Conservation (phyloP, 1,139 yeast genomes). For the Saccharomycopsis phalli region DNA sequence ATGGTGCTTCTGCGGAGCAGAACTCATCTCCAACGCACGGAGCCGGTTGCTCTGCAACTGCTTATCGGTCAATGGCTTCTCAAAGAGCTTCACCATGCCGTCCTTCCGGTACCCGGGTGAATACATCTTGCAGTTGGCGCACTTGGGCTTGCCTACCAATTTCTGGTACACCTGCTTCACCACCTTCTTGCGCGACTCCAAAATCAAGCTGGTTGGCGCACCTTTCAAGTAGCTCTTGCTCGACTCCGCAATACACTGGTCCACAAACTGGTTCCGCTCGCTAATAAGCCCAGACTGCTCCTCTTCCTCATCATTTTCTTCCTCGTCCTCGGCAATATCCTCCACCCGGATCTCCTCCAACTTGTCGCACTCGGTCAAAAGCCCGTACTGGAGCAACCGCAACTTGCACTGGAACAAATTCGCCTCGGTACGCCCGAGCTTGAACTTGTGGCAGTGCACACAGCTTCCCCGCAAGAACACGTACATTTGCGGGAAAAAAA, state of each 20-base stretch:
- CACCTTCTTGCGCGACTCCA: conserved; percentile 74
- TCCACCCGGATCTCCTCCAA: conserved; percentile 52
- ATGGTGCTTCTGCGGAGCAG: conserved; percentile 33
- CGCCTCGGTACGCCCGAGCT: conserved; percentile 56
- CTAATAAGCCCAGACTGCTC: conserved; percentile 32
- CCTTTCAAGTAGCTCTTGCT: conserved; percentile 2
- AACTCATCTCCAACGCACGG: conserved; percentile 56
- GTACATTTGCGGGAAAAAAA: conserved; percentile 87
- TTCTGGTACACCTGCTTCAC: conserved; percentile 71
- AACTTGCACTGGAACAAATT: conserved; percentile 76
- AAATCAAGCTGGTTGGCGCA: conserved; percentile 38
- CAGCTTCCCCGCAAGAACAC: conserved; percentile 77
- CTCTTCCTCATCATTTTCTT: conserved; percentile 29
- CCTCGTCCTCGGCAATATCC: conserved; percentile 29
- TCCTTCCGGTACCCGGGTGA: conserved; percentile 93
- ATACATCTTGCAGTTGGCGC: conserved; percentile 94
- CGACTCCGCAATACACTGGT: conserved; percentile 44
- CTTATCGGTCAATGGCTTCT: conserved; percentile 73
- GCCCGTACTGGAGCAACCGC: conserved; percentile 77
- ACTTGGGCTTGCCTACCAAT: conserved; percentile 67
- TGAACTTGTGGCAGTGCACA: conserved; percentile 82
- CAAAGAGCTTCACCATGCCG: conserved; percentile 88
- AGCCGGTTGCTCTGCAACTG: conserved; percentile 75
- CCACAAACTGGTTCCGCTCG: conserved; percentile 65
- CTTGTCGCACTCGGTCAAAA: conserved; percentile 67